Evolutionary conservation across 1,284 basidiomycete genomes (phyloP), one percentile per base, ranked within the genome.

Genomic region (Macrocystidia cucumis): DNA sequence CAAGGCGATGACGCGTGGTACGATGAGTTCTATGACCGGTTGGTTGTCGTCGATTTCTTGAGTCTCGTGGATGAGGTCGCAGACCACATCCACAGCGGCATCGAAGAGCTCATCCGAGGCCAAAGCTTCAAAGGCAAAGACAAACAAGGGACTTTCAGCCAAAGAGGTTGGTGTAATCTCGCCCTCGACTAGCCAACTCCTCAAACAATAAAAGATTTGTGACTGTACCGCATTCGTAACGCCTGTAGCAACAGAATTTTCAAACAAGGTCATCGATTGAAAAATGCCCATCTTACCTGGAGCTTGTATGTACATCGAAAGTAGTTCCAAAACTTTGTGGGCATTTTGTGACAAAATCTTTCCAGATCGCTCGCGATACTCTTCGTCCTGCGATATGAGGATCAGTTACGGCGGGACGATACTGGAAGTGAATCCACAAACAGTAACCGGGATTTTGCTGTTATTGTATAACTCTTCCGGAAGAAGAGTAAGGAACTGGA

Each of bases 21-120:
- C 78, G 37, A 99, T 82, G 40, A 81, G 66, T 54, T 96, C 74
- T 46, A 98, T 92, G 44, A 88, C 78, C 9, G 74, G 62, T 78
- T 93, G 87, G 54, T 93, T 95, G 32, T 98, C 95, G 44, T 96
- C 83, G 17, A 97, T 73, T 59, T 99, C 96, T 60, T 98, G 95
- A 0, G 96, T 98, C 58, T 99, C 96, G 59, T 98, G 92, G 41
- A 98, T 93, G 45, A 98, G 63, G 54, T 97, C 92, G 59, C 91
- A 95, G 36, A 98, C 71, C 28, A 90, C 82, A 46, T 97, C 89
- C 26, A 95, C 90, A 0, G 91, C 92, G 2, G 83, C 60, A 52
- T 99, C 96, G 53, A 98, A 98, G 7, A 98, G 72, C 31, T 78
- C 72, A 19, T 96, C 89, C 1, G 85, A 84, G 7, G 71, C 71